phyloP scores from a whole-genome alignment of 2,329 filamentous ascomycete species.

The Lachnellula occidentalis region DNA sequence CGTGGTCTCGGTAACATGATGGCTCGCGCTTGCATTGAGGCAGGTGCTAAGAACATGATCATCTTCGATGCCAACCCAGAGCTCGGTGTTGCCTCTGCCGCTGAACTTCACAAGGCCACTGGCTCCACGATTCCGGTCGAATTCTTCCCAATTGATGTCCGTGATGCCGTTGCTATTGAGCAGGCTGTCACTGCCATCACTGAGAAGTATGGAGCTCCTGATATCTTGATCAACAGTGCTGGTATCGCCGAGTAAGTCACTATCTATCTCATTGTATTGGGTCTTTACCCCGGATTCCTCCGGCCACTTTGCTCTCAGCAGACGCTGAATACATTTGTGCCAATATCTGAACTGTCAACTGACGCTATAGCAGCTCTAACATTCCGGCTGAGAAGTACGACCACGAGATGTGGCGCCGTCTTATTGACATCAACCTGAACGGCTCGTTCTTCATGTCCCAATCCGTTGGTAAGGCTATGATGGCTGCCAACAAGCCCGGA shows the following conservation, averaged over 20 bases:
- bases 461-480: conserved; percentile 67
- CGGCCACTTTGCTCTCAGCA: not conserved
- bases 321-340: not conserved
- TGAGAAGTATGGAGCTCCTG: conserved; percentile 60
- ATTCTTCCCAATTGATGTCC: conserved; percentile 76
- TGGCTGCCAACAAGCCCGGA: conserved; percentile 63
- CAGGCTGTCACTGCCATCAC: conserved; percentile 63
- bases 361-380: conserved; percentile 52
- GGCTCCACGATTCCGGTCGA: conserved; percentile 56
- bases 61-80: conserved; percentile 76
- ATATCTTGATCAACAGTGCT: conserved; percentile 74
- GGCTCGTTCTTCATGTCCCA: conserved; percentile 75
- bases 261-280: not conserved
- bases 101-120: conserved; percentile 66
- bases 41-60: conserved; percentile 65
- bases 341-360: not conserved
- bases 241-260: conserved; percentile 64
- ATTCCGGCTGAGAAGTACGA: conserved; percentile 77
- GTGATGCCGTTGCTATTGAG: conserved; percentile 64
- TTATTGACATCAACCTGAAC: conserved; percentile 78
- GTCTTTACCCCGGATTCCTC: not conserved
- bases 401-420: conserved; percentile 67
- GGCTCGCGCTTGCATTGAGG: conserved; percentile 71
- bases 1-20: conserved; percentile 75
- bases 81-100: conserved; percentile 63